A percentile compares a stretch with the other conserved stretches of the same genome.
Evolutionary conservation across 1,284 basidiomycete species (phyloP).

Genomic region (Rhizoctonia solani): DNA sequence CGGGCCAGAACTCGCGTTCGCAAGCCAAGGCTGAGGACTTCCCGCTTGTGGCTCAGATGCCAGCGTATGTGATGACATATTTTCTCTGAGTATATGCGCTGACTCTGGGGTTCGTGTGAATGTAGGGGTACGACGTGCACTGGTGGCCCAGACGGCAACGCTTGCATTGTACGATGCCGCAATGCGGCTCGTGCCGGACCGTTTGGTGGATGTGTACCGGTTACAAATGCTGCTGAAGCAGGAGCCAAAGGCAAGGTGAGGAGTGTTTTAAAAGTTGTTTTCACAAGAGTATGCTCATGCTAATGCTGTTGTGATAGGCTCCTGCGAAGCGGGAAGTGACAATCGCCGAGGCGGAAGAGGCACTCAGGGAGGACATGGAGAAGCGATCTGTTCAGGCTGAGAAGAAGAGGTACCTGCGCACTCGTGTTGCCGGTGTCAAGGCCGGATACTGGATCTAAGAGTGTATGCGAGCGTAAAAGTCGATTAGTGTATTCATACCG

Average conservation of each 20-base stretch:
- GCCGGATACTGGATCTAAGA: conserved; percentile 18
- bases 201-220: conserved; percentile 42
- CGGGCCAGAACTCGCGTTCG: conserved; percentile 39
- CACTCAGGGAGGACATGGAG: conserved; percentile 5
- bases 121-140: conserved; percentile 39
- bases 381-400: not conserved
- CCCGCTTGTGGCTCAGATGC: conserved; percentile 38
- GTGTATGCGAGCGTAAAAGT: too few species aligned
- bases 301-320: too few species aligned
- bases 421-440: conserved; percentile 13
- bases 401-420: conserved; percentile 7
- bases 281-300: too few species aligned
- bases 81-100: conserved; percentile 28
- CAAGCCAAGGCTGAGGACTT: conserved; percentile 41
- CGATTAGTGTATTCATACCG: too few species aligned
- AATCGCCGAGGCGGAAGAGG: conserved; percentile 5
- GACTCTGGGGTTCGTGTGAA: not conserved
- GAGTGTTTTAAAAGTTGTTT: not conserved
- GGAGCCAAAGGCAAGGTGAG: not conserved
- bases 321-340: too few species aligned
- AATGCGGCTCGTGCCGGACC: conserved; percentile 42
- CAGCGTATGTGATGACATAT: conserved; percentile 38
- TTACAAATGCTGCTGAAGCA: conserved; percentile 31
- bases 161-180: conserved; percentile 42
- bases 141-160: conserved; percentile 41